Percentiles rank a stretch among this genome's conserved stretches.
Conservation (phyloP, 495 filamentous ascomycete genomes). For the Aspergillus kassunensis region DNA sequence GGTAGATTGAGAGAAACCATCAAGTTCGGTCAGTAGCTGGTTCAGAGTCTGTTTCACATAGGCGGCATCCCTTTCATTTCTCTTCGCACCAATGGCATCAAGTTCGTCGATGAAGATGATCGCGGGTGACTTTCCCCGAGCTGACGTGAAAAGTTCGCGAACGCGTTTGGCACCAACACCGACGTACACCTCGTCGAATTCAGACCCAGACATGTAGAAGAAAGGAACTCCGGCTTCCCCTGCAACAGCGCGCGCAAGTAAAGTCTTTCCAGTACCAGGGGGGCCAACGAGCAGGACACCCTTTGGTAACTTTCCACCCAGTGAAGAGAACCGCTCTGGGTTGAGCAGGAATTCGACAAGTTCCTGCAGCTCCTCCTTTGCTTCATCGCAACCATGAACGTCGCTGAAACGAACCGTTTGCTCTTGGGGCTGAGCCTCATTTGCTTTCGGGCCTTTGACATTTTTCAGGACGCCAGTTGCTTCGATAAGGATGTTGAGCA, state of each 20-base stretch:
- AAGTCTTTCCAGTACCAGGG: constrained; percentile 97
- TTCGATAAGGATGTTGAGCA: constrained; percentile 78
- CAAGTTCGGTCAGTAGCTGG: constrained; percentile 95
- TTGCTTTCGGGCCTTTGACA: constrained; percentile 61
- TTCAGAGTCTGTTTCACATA: constrained; percentile 97
- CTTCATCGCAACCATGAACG: constrained; percentile 96
- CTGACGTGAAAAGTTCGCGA: constrained; percentile 86
- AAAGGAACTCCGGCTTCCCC: constrained; percentile 97
- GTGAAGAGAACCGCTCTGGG: constrained; percentile 82
- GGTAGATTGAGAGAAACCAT: constrained; percentile 90
- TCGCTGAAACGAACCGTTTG: constrained; percentile 90
- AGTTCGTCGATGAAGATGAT: constrained; percentile 99
- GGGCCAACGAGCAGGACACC: constrained; percentile 93
- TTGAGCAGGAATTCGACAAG: constrained; percentile 93
- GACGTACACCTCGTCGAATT: constrained; percentile 98
- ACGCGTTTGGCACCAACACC: constrained; percentile 98
- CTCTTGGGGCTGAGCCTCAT: constrained; percentile 83
- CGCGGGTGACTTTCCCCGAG: constrained; percentile 83
- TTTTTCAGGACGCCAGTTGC: constrained; percentile 72
- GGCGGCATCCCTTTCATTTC: constrained; percentile 89
- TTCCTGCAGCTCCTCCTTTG: constrained; percentile 96
- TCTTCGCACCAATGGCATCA: constrained; percentile 91
- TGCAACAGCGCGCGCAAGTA: constrained; percentile 91
- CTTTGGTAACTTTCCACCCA: constrained; percentile 95
- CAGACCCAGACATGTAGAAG: constrained; percentile 99